phyloP scores from a whole-genome alignment of 2,329 filamentous ascomycete species.

The Cordyceps cateniannulata region DNA sequence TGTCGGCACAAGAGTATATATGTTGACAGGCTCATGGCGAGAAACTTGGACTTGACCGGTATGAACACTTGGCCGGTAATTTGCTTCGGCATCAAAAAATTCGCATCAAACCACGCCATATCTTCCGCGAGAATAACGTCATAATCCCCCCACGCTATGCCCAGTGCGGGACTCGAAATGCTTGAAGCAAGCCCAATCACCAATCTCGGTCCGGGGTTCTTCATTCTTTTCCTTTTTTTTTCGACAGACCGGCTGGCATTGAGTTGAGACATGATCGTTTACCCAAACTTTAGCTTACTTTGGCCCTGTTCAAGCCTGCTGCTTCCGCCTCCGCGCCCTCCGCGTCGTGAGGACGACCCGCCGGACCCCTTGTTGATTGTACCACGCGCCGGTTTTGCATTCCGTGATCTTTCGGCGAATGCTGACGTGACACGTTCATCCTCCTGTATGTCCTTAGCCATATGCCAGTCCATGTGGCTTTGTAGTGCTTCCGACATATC shows the following conservation, averaged over 20 bases:
- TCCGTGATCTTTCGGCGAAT: slow-evolving; percentile 32
- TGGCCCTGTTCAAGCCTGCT: slow-evolving; percentile 50
- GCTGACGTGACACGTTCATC: slow-evolving; percentile 45
- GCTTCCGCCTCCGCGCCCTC: slow-evolving; percentile 19
- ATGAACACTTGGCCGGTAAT: not conserved
- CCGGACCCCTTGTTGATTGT: slow-evolving; percentile 23
- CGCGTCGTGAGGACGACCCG: not conserved
- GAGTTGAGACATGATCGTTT: slow-evolving; percentile 21
- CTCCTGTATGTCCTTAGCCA: slow-evolving; percentile 77
- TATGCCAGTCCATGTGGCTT: slow-evolving; percentile 90
- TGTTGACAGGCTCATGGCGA: not conserved
- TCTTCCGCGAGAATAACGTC: not conserved
- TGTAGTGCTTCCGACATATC: slow-evolving; percentile 50
- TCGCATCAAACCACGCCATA: not conserved
- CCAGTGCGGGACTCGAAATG: not conserved
- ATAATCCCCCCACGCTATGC: not conserved
- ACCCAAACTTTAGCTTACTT: slow-evolving; percentile 54
- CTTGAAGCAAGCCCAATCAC: not conserved
- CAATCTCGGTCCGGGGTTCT: not conserved
- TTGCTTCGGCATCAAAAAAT: not conserved
- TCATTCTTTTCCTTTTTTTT: not conserved
- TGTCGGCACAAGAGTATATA: slow-evolving; percentile 3
- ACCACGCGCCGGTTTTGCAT: slow-evolving; percentile 20
- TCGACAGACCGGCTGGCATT: not conserved
- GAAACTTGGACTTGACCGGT: not conserved